Percentiles rank a stretch among this genome's conserved stretches.
phyloP scores from a whole-genome alignment of 257 asterid genomes.

The Mitragyna speciosa region DNA sequence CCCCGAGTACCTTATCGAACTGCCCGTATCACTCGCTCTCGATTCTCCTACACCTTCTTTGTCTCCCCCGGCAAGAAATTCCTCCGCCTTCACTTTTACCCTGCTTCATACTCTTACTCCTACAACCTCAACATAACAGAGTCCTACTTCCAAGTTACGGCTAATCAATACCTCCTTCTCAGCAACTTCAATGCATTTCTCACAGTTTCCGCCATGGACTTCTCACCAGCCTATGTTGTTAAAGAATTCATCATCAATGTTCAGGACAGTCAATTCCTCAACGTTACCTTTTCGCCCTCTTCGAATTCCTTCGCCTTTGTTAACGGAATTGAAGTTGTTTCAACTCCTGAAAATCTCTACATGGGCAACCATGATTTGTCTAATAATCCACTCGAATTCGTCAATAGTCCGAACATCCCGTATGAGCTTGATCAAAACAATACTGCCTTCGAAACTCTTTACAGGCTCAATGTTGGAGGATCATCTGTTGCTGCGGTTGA shows the following conservation, averaged over 20 bases:
- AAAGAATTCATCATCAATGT: conserved; percentile 41
- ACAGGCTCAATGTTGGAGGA: conserved; percentile 59
- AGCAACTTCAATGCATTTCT: conserved; percentile 46
- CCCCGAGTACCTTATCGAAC: conserved; percentile 34
- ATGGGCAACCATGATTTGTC: conserved; percentile 8
- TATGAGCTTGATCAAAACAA: conserved; percentile 1
- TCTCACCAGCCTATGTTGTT: neutral
- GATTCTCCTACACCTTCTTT: conserved; percentile 48
- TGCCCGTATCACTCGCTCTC: conserved; percentile 41
- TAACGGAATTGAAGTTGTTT: conserved; percentile 67
- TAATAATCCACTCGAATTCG: neutral
- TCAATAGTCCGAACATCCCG: neutral
- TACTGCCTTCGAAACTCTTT: conserved; percentile 43
- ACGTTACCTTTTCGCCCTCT: too few species aligned
- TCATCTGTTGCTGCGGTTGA: neutral
- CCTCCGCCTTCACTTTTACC: conserved; percentile 58
- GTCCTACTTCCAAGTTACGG: conserved; percentile 38
- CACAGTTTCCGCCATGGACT: neutral
- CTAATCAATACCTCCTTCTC: conserved; percentile 38
- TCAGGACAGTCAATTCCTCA: too few species aligned
- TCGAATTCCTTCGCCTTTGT: too few species aligned
- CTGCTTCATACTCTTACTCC: conserved; percentile 33
- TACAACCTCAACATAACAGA: neutral
- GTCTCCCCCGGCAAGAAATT: conserved; percentile 44
- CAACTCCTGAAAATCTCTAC: conserved; percentile 41